Percentiles rank a stretch among this genome's conserved stretches.
Evolutionary conservation across 768 basidiomycete species (phyloP).

Genomic region (Amanita molliuscula): DNA sequence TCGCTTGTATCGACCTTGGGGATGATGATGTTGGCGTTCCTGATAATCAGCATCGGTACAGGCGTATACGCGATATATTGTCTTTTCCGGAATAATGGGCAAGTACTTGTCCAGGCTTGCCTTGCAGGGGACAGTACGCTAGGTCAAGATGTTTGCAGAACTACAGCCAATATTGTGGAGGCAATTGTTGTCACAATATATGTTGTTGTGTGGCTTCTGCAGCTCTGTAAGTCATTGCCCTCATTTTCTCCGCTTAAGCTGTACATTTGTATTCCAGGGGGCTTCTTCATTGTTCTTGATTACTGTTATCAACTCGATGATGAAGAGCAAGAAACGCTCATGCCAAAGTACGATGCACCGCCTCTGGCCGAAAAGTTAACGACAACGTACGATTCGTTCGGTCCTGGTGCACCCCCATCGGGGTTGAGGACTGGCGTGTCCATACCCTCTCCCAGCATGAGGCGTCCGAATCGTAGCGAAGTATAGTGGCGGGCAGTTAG

Average conservation of each 20-base stretch:
- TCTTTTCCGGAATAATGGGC: slow-evolving; percentile 32
- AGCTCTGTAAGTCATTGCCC: slow-evolving; percentile 35
- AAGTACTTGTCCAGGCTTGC: slow-evolving; percentile 27
- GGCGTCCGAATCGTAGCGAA: not conserved
- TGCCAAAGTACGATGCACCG: not conserved
- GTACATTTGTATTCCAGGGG: slow-evolving; percentile 23
- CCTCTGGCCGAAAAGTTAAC: not conserved
- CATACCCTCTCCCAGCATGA: not conserved
- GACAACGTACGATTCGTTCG: slow-evolving; percentile 5
- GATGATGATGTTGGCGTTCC: slow-evolving; percentile 30
- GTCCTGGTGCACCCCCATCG: not conserved
- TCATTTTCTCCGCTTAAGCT: not conserved
- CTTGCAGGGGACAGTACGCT: slow-evolving; percentile 18
- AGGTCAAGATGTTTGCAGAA: slow-evolving; percentile 29
- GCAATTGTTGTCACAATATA: slow-evolving; percentile 33
- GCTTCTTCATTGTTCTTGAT: slow-evolving; percentile 38
- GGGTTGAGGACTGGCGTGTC: not conserved
- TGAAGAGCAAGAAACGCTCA: slow-evolving; percentile 25
- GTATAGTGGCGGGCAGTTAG: not conserved
- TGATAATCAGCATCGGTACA: slow-evolving; percentile 34
- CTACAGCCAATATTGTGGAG: slow-evolving; percentile 30
- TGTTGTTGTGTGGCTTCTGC: slow-evolving; percentile 40
- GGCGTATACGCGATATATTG: slow-evolving; percentile 40
- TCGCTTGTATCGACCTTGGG: slow-evolving; percentile 34
- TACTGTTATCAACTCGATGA: slow-evolving; percentile 46